Base-by-base conservation (phyloP, 768 basidiomycete species). In the Pleurotus salmoneostramineus region DNA sequence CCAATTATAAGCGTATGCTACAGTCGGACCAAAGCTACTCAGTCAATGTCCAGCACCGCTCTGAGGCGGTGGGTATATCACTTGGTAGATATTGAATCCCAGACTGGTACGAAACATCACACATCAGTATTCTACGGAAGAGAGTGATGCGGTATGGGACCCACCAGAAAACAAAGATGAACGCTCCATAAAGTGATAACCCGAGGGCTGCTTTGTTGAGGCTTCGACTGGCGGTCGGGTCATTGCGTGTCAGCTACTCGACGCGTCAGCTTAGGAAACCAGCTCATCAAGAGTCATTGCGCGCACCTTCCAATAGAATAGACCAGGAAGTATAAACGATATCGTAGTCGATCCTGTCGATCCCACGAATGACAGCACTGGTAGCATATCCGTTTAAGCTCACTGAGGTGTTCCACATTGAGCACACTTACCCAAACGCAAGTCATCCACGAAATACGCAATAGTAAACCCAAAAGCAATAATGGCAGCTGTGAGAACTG, bases 261-360 rank as follows among this genome's bases (percentile, higher is more conserved):
- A 56, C 33, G 50, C 40, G 50, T 48, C 49, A 27, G 21, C 1
- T 61, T 60, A 64, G 46, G 2, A 10, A 49, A 14, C 5, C 7
- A 32, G 51, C 2, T 15, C 14, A 31, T 12, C 42, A 27, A 33
- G 7, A 15, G 47, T 35, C 6, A 3, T 6, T 27, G 27, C 15
- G 46, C 7, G 35, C 10, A 89, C 91, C 88, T 92, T 88, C 88
- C 93, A 98, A 75, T 91, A 97, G 68, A 97, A 90, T 50, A 95
- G 73, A 1, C 93, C 95, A 0, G 95, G 95, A 36, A 97, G 80
- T 66, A 98, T 97, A 74, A 98, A 98, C 1, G 93, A 95, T 58
- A 98, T 93, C 15, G 95, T 96, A 27, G 95, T 97, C 11, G 93
- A 96, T 10, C 97, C 97, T 0, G 95, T 98, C 21, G 94, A 89